These are phyloP conservation scores for Sistotremastrum niveocremeum DNA, from an alignment of 768 basidiomycete species.

Conservation along the genomic window DNA sequence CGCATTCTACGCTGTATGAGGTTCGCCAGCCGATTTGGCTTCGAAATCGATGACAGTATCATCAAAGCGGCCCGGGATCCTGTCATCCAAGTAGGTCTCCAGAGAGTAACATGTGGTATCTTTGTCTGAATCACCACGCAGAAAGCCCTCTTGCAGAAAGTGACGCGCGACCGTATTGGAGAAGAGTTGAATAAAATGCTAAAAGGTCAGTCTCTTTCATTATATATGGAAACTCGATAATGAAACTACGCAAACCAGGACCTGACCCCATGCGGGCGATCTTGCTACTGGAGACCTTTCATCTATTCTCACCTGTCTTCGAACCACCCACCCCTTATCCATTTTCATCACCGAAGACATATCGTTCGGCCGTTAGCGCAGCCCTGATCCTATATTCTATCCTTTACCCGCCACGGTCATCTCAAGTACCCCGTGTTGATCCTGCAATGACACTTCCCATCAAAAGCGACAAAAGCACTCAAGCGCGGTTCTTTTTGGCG, in stretches of 20 bases:
- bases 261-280: conserved; percentile 63
- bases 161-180: conserved; percentile 83
- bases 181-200: conserved; percentile 93
- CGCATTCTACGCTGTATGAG: conserved; percentile 83
- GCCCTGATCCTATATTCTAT: conserved; percentile 46
- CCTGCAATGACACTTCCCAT: conserved; percentile 28
- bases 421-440: conserved; percentile 31
- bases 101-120: too few species aligned
- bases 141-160: conserved; percentile 63
- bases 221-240: neutral
- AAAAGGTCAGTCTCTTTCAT: conserved; percentile 37
- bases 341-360: conserved; percentile 43
- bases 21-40: conserved; percentile 86
- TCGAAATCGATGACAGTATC: conserved; percentile 58
- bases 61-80: conserved; percentile 45
- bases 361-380: conserved; percentile 35
- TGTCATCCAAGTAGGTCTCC: conserved; percentile 41
- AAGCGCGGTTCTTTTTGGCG: conserved; percentile 64
- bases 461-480: conserved; percentile 24
- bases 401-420: conserved; percentile 17
- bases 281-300: conserved; percentile 59
- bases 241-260: conserved; percentile 28
- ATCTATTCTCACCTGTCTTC: too few species aligned
- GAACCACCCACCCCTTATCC: conserved; percentile 45
- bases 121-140: conserved; percentile 9